These are phyloP conservation scores for Delitschia confertaspora DNA, from an alignment of 495 filamentous ascomycete genomes.

Conservation along the genomic window DNA sequence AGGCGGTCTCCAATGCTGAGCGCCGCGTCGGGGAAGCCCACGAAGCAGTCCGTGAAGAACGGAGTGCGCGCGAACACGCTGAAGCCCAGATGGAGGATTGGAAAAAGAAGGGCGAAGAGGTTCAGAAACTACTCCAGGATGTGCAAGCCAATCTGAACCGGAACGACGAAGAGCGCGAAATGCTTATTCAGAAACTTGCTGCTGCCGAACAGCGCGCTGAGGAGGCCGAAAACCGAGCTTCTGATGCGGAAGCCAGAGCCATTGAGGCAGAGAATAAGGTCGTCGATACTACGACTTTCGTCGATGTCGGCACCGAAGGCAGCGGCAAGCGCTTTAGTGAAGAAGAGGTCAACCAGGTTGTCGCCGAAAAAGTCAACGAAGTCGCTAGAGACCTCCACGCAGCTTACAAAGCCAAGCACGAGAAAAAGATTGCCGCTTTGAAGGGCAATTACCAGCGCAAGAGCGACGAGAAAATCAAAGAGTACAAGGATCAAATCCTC, in stretches of 20 bases:
- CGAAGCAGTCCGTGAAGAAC: slow-evolving; percentile 70
- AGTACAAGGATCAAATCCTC: slow-evolving; percentile 62
- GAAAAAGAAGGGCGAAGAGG: slow-evolving; percentile 74
- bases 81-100: slow-evolving; percentile 72
- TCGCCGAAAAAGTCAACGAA: slow-evolving; percentile 87
- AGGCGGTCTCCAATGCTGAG: slow-evolving; percentile 80
- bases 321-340: slow-evolving; percentile 22
- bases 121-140: slow-evolving; percentile 68
- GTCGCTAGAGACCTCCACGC: slow-evolving; percentile 73
- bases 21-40: slow-evolving; percentile 77
- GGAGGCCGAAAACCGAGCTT: slow-evolving; percentile 44
- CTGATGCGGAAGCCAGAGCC: slow-evolving; percentile 36
- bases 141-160: slow-evolving; percentile 74
- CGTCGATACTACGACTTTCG: slow-evolving; percentile 22
- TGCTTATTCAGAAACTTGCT: slow-evolving; percentile 58
- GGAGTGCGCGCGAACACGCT: slow-evolving; percentile 55
- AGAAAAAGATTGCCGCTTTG: slow-evolving; percentile 83
- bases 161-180: slow-evolving; percentile 65
- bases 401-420: slow-evolving; percentile 95
- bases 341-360: slow-evolving; percentile 35
- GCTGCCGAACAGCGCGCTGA: slow-evolving; percentile 66
- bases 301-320: slow-evolving; percentile 11
- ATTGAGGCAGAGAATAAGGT: slow-evolving; percentile 33
- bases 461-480: slow-evolving; percentile 74
- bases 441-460: slow-evolving; percentile 91